phyloP scores from a whole-genome alignment of 1,284 basidiomycete species.

The Flammula alnicola region DNA sequence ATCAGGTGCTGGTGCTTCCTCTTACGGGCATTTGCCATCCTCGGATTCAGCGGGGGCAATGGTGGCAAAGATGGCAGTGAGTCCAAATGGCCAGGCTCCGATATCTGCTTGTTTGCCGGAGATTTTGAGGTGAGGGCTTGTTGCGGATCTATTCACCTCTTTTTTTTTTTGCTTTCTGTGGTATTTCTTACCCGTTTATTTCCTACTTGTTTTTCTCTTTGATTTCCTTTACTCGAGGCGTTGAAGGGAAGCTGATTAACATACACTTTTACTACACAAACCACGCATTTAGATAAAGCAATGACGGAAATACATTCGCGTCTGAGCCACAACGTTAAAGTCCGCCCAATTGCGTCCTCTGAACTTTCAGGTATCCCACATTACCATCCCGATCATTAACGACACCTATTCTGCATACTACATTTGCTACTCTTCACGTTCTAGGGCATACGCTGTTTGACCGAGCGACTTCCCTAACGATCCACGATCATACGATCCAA shows the following conservation, averaged over 20 bases:
- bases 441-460: no score
- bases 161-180: not conserved
- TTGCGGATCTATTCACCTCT: not conserved
- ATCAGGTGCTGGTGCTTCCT: slow-evolving; percentile 18
- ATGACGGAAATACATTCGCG: slow-evolving; percentile 1
- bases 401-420: no score
- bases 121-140: slow-evolving; percentile 19
- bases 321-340: not conserved
- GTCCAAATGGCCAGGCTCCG: slow-evolving; percentile 4
- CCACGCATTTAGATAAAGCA: slow-evolving; percentile 9
- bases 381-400: no score
- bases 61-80: slow-evolving; percentile 7
- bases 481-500: not conserved
- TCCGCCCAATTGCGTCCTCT: not conserved
- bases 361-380: not conserved
- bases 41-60: slow-evolving; percentile 40
- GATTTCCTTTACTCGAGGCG: not conserved
- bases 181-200: slow-evolving; percentile 2
- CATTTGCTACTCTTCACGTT: no score
- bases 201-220: not conserved
- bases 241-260: no score
- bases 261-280: no score
- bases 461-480: no score
- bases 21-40: slow-evolving; percentile 40
- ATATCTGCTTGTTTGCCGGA: slow-evolving; percentile 16